Evolutionary conservation across 768 basidiomycete genomes (phyloP).

Genomic region (Chlorophyllum brunneum): DNA sequence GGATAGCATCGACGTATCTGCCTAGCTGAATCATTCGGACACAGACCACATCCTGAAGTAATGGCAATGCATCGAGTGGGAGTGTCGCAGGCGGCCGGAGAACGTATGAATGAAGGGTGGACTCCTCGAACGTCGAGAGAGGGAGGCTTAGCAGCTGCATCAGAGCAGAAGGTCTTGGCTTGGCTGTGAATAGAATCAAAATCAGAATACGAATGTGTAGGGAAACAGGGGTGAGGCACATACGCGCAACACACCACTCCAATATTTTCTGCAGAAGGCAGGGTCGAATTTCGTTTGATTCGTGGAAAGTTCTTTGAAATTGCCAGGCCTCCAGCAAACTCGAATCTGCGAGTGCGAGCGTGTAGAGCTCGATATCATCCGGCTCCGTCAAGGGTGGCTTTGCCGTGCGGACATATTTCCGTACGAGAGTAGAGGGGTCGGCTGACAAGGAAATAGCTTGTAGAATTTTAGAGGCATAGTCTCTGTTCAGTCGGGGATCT

Average conservation of each 20-base stretch:
- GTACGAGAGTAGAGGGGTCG: constrained; percentile 51
- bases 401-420: constrained; percentile 71
- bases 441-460: constrained; percentile 54
- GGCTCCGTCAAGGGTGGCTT: constrained; percentile 70
- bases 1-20: constrained; percentile 67
- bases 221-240: constrained; percentile 24
- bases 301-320: constrained; percentile 68
- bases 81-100: constrained; percentile 49
- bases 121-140: constrained; percentile 61
- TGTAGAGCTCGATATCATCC: constrained; percentile 67
- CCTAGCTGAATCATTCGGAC: constrained; percentile 74
- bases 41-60: constrained; percentile 75
- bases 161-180: constrained; percentile 54
- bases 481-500: constrained; percentile 69
- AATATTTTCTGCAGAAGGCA: constrained; percentile 57
- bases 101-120: constrained; percentile 52
- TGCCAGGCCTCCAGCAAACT: constrained; percentile 73
- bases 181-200: constrained; percentile 39
- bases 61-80: constrained; percentile 44
- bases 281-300: constrained; percentile 47
- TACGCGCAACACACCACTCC: constrained; percentile 68
- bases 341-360: constrained; percentile 60
- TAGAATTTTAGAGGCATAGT: constrained; percentile 76
- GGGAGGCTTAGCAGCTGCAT: constrained; percentile 63
- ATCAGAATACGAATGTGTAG: constrained; percentile 5